Percentiles rank a stretch among this genome's conserved stretches.
These are phyloP conservation scores for Torulaspora maleeae DNA, from an alignment of 805 yeast species.

Conservation along the genomic window DNA sequence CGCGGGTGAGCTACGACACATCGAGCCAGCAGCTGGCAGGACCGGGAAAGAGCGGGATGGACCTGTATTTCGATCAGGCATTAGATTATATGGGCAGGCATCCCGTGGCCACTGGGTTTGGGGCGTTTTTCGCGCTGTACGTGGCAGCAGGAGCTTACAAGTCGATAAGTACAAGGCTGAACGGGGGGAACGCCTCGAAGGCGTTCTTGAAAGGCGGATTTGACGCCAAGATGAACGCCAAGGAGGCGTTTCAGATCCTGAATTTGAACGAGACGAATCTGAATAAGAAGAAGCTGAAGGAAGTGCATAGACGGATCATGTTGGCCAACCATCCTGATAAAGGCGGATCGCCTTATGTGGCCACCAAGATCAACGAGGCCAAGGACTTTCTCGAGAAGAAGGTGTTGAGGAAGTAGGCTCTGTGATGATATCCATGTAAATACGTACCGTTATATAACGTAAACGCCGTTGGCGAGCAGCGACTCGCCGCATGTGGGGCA, in stretches of 20 bases:
- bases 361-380: conserved; percentile 91
- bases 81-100: conserved; percentile 63
- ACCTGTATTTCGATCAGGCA: conserved; percentile 61
- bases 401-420: conserved; percentile 23
- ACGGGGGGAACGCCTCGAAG: conserved; percentile 56
- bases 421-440: conserved; percentile 6
- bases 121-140: conserved; percentile 60
- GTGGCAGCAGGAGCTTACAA: conserved; percentile 64
- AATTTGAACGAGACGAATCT: conserved; percentile 64
- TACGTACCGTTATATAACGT: conserved; percentile 16
- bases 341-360: conserved; percentile 87
- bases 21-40: conserved; percentile 22
- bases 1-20: conserved; percentile 13
- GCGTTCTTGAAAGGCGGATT: conserved; percentile 79
- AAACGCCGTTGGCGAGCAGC: conserved; percentile 21
- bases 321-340: conserved; percentile 90
- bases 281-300: conserved; percentile 65
- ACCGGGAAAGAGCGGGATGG: conserved; percentile 38
- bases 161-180: conserved; percentile 36
- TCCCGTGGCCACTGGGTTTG: conserved; percentile 68
- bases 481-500: conserved; percentile 21
- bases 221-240: conserved; percentile 83
- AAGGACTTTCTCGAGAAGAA: conserved; percentile 46
- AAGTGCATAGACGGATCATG: conserved; percentile 83
- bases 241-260: conserved; percentile 82